phyloP scores from a whole-genome alignment of 257 asterid genomes.

The Solanum pennellii region DNA sequence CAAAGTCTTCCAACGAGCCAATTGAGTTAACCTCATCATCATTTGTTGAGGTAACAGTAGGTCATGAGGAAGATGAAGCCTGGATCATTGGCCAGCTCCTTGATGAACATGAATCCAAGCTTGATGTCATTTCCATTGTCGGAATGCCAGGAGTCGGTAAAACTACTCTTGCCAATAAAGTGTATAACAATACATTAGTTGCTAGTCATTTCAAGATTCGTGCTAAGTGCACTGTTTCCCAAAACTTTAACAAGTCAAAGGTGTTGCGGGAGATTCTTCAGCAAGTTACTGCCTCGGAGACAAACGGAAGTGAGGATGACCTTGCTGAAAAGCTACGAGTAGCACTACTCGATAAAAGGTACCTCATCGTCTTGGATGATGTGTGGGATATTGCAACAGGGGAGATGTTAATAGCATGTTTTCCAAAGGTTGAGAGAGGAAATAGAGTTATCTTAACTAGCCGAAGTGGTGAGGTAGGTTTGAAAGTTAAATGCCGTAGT shows the following conservation, averaged over 20 bases:
- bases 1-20: not conserved
- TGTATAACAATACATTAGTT: not conserved
- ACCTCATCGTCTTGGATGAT: not conserved
- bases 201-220: not conserved
- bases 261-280: not conserved
- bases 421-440: not conserved
- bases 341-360: not conserved
- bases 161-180: not conserved
- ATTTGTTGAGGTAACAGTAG: not conserved
- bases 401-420: not conserved
- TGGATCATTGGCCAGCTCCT: not conserved
- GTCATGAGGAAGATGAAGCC: not conserved
- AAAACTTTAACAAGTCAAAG: not conserved
- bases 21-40: not conserved
- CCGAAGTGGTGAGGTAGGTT: not conserved
- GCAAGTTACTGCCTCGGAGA: not conserved
- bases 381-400: not conserved
- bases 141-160: not conserved
- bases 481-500: not conserved
- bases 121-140: not conserved
- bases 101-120: not conserved
- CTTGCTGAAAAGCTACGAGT: not conserved
- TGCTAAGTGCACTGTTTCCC: not conserved
- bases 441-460: not conserved
- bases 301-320: not conserved